Conservation (phyloP, 208 protist species). For the Crithidia thermophila region DNA sequence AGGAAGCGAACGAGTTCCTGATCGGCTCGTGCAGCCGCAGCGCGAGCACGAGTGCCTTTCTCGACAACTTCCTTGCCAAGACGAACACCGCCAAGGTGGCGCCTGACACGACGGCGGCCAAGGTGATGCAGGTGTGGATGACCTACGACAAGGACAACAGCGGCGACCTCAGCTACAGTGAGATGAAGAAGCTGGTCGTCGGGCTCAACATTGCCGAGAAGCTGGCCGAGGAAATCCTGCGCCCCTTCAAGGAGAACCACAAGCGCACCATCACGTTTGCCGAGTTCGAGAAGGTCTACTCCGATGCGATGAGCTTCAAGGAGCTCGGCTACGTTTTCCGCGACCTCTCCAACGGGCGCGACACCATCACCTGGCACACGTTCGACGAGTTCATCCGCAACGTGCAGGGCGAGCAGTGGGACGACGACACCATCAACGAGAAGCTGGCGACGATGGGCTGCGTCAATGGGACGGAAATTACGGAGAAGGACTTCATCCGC, state of each 20-base stretch:
- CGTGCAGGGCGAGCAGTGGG: conserved; percentile 45
- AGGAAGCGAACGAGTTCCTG: conserved; percentile 58
- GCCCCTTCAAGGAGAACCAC: conserved; percentile 28
- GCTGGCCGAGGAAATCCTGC: conserved; percentile 40
- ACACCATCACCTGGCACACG: conserved; percentile 43
- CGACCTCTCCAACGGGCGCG: conserved; percentile 18
- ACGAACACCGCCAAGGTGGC: conserved; percentile 20
- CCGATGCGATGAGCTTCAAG: conserved; percentile 41
- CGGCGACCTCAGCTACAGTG: conserved; percentile 50
- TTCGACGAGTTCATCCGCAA: conserved; percentile 53
- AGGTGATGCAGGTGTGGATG: conserved; percentile 77
- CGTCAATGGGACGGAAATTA: conserved; percentile 32
- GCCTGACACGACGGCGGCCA: conserved; percentile 53
- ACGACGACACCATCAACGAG: conserved; percentile 37
- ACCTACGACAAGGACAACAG: conserved; percentile 62
- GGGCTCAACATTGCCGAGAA: conserved; percentile 57
- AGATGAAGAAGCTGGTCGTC: conserved; percentile 48
- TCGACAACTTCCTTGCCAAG: conserved; percentile 39
- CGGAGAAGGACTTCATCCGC: conserved; percentile 41
- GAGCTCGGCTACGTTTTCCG: conserved; percentile 64
- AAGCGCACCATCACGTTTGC: conserved; percentile 39
- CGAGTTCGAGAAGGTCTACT: conserved; percentile 53
- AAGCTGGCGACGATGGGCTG: conserved; percentile 46
- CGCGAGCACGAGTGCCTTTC: conserved; percentile 27
- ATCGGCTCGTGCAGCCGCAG: conserved; percentile 41